These are phyloP conservation scores for Scedosporium apiospermum DNA, from an alignment of 2,329 filamentous ascomycete genomes.

Conservation along the genomic window DNA sequence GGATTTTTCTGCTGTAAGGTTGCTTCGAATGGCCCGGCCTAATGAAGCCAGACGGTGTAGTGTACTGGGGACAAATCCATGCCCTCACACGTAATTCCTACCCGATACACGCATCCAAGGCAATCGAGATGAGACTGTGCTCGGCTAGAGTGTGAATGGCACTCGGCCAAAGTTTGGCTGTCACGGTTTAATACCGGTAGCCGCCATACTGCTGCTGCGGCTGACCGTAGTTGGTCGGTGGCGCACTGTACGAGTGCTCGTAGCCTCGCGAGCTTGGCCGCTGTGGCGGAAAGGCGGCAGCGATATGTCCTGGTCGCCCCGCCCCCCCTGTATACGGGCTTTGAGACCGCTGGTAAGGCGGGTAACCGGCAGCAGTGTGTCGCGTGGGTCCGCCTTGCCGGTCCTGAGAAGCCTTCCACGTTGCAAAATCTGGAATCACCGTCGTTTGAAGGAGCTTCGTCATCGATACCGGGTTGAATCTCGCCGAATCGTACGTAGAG, in stretches of 20 bases:
- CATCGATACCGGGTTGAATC: constrained; percentile 62
- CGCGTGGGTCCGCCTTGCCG: constrained; percentile 17
- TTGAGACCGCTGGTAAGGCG: constrained; percentile 33
- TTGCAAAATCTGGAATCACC: constrained; percentile 50
- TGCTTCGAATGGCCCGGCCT: too few relatives aligned
- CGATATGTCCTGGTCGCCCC: not conserved
- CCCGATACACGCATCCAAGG: too few relatives aligned
- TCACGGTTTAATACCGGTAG: constrained; percentile 19
- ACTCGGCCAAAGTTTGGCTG: too few relatives aligned
- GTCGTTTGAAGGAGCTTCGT: constrained; percentile 64
- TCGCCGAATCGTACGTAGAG: constrained; percentile 59
- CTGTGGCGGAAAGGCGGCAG: not conserved
- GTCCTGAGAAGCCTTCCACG: constrained; percentile 38
- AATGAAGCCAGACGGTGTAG: too few relatives aligned
- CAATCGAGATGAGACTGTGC: too few relatives aligned
- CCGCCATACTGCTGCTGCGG: constrained; percentile 23
- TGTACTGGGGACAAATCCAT: too few relatives aligned
- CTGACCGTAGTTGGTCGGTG: constrained; percentile 19
- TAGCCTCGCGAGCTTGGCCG: not conserved
- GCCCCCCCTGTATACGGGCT: constrained; percentile 34
- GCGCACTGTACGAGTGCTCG: constrained; percentile 9
- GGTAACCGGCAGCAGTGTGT: constrained; percentile 31
- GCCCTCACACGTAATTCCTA: too few relatives aligned
- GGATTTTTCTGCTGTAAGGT: not conserved
- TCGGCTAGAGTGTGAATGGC: too few relatives aligned